Evolutionary conservation across 2,329 filamentous ascomycete species (phyloP).

Genomic region (Ophiocordyceps australis): DNA sequence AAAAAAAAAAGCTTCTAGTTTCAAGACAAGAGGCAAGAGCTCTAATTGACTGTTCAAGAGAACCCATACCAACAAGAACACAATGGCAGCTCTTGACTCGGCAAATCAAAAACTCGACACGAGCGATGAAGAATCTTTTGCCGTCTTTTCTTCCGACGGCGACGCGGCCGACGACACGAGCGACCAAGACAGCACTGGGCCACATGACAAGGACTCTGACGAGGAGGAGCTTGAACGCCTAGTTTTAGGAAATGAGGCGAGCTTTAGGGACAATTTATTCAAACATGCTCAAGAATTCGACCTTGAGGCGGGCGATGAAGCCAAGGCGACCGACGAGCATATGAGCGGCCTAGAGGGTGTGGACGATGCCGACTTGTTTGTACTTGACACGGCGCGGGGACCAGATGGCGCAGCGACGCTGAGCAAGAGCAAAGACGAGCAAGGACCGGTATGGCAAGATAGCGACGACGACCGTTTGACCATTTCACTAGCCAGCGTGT

Average conservation of each 20-base stretch:
- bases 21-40: too few species aligned
- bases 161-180: conserved; percentile 10
- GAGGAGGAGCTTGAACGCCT: conserved; percentile 77
- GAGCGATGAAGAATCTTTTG: conserved; percentile 11
- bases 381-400: conserved; percentile 43
- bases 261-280: conserved; percentile 61
- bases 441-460: conserved; percentile 63
- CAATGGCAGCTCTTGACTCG: too few species aligned
- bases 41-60: too few species aligned
- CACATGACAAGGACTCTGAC: conserved; percentile 54
- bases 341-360: conserved; percentile 36
- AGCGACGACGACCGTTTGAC: conserved; percentile 84
- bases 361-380: conserved; percentile 71
- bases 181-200: conserved; percentile 9
- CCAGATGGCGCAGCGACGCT: not conserved
- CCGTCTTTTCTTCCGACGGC: conserved; percentile 9
- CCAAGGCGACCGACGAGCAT: conserved; percentile 22
- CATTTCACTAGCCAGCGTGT: conserved; percentile 62
- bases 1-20: too few species aligned
- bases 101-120: conserved; percentile 10
- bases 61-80: too few species aligned
- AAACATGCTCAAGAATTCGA: conserved; percentile 7
- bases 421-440: conserved; percentile 4
- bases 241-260: conserved; percentile 74
- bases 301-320: conserved; percentile 22